These are phyloP conservation scores for Candida adriatica DNA, from an alignment of 805 yeast genomes.

Conservation along the genomic window DNA sequence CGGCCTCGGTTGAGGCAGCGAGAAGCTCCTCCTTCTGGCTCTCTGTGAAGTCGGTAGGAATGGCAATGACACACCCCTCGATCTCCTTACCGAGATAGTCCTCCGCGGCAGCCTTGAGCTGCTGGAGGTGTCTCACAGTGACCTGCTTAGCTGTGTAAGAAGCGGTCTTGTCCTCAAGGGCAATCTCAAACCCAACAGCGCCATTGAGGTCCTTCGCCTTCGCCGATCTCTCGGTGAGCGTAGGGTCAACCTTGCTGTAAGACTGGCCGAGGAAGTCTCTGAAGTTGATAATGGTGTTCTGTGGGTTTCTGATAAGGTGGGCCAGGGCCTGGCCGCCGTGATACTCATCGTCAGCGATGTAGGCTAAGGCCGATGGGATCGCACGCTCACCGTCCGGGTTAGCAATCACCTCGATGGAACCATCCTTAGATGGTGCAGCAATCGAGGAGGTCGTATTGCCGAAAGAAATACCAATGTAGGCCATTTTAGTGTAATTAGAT, in stretches of 20 bases:
- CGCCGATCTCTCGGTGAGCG: slow-evolving; percentile 59
- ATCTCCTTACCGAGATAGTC: slow-evolving; percentile 81
- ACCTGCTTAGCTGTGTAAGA: slow-evolving; percentile 65
- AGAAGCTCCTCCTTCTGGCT: slow-evolving; percentile 61
- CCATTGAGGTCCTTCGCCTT: slow-evolving; percentile 62
- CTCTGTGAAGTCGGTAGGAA: slow-evolving; percentile 82
- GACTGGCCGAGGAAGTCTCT: slow-evolving; percentile 85
- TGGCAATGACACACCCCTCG: slow-evolving; percentile 80
- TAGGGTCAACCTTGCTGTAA: slow-evolving; percentile 62
- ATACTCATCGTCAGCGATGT: slow-evolving; percentile 91
- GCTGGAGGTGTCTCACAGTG: slow-evolving; percentile 74
- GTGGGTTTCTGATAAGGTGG: slow-evolving; percentile 86
- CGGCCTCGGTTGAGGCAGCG: slow-evolving; percentile 61
- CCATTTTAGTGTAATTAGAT: slow-evolving; percentile 24
- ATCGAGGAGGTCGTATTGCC: slow-evolving; percentile 96
- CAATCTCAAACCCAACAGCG: slow-evolving; percentile 57
- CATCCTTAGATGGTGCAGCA: slow-evolving; percentile 79
- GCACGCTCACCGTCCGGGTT: slow-evolving; percentile 99
- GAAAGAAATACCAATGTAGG: slow-evolving; percentile 87
- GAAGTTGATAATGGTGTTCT: slow-evolving; percentile 81
- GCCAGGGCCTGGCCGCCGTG: slow-evolving; percentile 96
- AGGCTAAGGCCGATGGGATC: slow-evolving; percentile 87
- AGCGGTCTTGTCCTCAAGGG: slow-evolving; percentile 36
- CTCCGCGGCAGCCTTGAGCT: slow-evolving; percentile 81
- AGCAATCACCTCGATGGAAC: slow-evolving; percentile 94